A percentile compares a stretch with the other conserved stretches of the same genome.
Conservation (phyloP, 164 flowering plant genomes). For the Chimonanthus praecox region DNA sequence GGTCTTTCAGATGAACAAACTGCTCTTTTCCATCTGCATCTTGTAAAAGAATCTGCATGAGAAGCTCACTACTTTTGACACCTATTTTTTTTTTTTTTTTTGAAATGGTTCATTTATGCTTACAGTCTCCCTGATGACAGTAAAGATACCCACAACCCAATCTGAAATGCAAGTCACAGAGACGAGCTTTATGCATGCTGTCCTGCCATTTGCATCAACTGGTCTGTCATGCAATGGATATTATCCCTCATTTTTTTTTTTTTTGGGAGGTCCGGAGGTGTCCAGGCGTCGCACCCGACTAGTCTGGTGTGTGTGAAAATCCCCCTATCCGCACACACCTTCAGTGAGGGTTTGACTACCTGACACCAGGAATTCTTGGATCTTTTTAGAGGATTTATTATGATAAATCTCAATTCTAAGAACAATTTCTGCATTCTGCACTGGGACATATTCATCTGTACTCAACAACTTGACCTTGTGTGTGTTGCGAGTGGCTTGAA, state of each 20-base stretch:
- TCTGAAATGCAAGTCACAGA: slow-evolving; percentile 74
- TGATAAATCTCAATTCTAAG: slow-evolving; percentile 74
- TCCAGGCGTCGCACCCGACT: too few species aligned
- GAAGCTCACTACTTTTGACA: too few species aligned
- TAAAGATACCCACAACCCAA: slow-evolving; percentile 87
- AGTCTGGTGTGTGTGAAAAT: too few species aligned
- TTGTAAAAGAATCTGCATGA: too few species aligned
- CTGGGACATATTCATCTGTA: slow-evolving; percentile 26
- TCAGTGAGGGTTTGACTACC: slow-evolving; percentile 74
- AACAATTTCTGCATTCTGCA: slow-evolving; percentile 54
- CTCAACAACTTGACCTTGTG: slow-evolving; percentile 28
- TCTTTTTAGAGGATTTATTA: slow-evolving; percentile 28
- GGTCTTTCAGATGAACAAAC: too few species aligned
- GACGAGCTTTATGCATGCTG: slow-evolving; percentile 55
- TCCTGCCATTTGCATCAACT: slow-evolving; percentile 66
- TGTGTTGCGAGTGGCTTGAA: too few species aligned
- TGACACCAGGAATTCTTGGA: slow-evolving; percentile 75
- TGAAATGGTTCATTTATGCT: slow-evolving; percentile 27
- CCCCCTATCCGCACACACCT: too few species aligned
- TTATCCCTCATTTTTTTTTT: slow-evolving; percentile 44
- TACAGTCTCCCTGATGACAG: slow-evolving; percentile 93
- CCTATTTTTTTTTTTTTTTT: too few species aligned
- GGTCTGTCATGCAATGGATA: slow-evolving; percentile 60
- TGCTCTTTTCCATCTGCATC: too few species aligned
- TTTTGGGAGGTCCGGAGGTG: too few species aligned